phyloP scores from a whole-genome alignment of 108 stramenopile species.

The Fragilaria crotonensis region DNA sequence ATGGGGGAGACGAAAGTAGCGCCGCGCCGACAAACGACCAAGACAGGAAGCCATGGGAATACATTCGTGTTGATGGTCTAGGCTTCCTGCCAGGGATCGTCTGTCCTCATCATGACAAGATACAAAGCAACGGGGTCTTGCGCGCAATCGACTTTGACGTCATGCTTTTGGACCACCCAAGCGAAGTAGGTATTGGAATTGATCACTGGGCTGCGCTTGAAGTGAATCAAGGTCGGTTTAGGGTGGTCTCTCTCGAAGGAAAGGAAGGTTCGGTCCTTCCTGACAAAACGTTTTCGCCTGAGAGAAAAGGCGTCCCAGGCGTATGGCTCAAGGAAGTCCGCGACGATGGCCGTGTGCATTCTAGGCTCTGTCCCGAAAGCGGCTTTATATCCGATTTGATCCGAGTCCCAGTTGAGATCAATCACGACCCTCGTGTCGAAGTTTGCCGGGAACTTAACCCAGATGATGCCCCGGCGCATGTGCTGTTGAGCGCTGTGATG shows the following conservation, averaged over 20 bases:
- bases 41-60: too few relatives aligned
- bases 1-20: too few relatives aligned
- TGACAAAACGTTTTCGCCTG: constrained; percentile 15
- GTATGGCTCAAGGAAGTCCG: constrained; percentile 28
- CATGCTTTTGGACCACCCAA: too few relatives aligned
- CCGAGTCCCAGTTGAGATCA: background rate
- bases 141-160: too few relatives aligned
- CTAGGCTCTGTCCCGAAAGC: background rate
- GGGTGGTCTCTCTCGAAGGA: constrained; percentile 12
- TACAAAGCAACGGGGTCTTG: too few relatives aligned
- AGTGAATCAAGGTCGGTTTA: constrained; percentile 8
- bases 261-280: constrained; percentile 15
- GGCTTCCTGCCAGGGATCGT: too few relatives aligned
- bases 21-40: too few relatives aligned
- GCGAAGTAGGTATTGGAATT: constrained; percentile 27
- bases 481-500: too few relatives aligned
- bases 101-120: too few relatives aligned
- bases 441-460: background rate
- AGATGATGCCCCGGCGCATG: background rate
- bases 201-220: constrained; percentile 29
- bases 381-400: background rate
- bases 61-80: too few relatives aligned
- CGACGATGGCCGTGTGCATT: background rate
- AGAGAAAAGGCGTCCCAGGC: constrained; percentile 15
- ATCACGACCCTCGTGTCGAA: background rate